Conservation (phyloP, 257 asterid genomes). For the Eustoma russellianum region DNA sequence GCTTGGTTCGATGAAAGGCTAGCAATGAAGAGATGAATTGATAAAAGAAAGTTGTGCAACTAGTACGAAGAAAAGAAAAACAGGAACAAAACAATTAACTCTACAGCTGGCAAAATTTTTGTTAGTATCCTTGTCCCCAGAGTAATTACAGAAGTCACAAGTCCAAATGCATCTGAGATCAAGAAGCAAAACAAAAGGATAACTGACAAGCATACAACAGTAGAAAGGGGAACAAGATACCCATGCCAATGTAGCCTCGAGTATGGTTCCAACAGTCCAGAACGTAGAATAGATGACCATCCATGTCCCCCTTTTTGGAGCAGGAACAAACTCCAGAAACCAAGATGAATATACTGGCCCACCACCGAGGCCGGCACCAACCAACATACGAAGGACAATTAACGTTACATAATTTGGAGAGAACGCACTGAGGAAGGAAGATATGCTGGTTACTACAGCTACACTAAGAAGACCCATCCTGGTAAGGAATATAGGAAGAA, state of each 20-base stretch:
- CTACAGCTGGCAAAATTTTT: too few relatives aligned
- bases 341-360: slow-evolving; percentile 73
- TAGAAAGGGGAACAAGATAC: slow-evolving; percentile 21
- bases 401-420: slow-evolving; percentile 51
- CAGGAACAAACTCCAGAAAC: slow-evolving; percentile 83
- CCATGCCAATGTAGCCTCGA: slow-evolving; percentile 78
- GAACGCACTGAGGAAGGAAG: slow-evolving; percentile 48
- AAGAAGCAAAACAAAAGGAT: slow-evolving; percentile 1
- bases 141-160: too few relatives aligned
- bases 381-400: slow-evolving; percentile 46
- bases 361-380: slow-evolving; percentile 78
- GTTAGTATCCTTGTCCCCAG: too few relatives aligned
- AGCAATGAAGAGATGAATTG: too few relatives aligned
- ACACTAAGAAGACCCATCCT: slow-evolving; percentile 66
- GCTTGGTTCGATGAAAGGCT: too few relatives aligned
- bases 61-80: too few relatives aligned
- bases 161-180: background rate
- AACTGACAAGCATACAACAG: background rate
- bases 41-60: too few relatives aligned
- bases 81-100: too few relatives aligned
- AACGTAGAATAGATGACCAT: slow-evolving; percentile 59
- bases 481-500: slow-evolving; percentile 16
- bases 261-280: slow-evolving; percentile 71
- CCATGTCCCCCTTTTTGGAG: slow-evolving; percentile 62
- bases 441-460: slow-evolving; percentile 49